phyloP scores from a whole-genome alignment of 2,329 filamentous ascomycete species.

The Trichoderma brevicompactum region DNA sequence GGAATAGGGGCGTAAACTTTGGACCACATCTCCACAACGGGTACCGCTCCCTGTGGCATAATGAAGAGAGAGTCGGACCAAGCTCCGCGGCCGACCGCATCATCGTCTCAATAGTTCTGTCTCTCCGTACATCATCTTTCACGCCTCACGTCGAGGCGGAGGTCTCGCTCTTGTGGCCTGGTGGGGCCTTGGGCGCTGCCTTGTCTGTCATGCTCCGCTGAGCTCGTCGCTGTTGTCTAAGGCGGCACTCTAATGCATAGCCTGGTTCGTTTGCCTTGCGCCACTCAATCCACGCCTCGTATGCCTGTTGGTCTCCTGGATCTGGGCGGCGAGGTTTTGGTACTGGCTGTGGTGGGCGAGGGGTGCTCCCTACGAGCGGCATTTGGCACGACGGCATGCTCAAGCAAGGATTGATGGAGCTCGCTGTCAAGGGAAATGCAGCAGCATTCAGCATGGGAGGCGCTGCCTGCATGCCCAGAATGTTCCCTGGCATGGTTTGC shows the following conservation, averaged over 20 bases:
- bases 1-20: background rate
- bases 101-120: background rate
- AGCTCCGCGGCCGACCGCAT: background rate
- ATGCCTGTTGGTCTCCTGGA: slow-evolving; percentile 49
- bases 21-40: background rate
- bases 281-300: slow-evolving; percentile 55
- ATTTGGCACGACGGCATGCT: slow-evolving; percentile 12
- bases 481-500: slow-evolving; percentile 16
- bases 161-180: slow-evolving; percentile 10
- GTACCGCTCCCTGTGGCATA: background rate
- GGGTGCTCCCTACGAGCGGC: background rate
- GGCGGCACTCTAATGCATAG: slow-evolving; percentile 52
- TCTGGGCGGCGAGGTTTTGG: slow-evolving; percentile 50
- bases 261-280: slow-evolving; percentile 54
- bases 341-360: slow-evolving; percentile 35
- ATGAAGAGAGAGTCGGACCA: background rate
- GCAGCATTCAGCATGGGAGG: background rate
- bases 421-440: background rate
- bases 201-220: slow-evolving; percentile 35
- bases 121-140: background rate
- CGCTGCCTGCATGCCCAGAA: slow-evolving; percentile 1
- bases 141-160: slow-evolving; percentile 3
- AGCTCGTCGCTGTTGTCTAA: slow-evolving; percentile 47
- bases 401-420: background rate
- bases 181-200: background rate